These are phyloP conservation scores for Geotrichum bryndzae DNA, from an alignment of 1,139 yeast species.

Conservation along the genomic window DNA sequence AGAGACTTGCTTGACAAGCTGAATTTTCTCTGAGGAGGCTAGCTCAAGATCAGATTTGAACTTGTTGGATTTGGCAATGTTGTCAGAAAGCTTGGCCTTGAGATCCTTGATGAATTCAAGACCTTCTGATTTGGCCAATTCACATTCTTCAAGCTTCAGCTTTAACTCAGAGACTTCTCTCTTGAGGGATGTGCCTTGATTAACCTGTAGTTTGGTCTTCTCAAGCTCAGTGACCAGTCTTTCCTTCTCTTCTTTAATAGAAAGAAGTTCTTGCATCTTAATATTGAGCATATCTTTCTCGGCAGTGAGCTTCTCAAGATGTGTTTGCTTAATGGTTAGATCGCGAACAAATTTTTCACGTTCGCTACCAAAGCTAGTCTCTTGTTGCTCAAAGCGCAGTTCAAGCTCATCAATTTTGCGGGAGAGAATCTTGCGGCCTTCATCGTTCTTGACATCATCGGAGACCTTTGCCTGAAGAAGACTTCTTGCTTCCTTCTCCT, in stretches of 20 bases:
- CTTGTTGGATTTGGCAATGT: constrained; percentile 16
- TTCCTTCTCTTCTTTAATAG: constrained; percentile 22
- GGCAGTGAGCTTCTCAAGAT: constrained; percentile 23
- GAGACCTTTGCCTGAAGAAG: constrained; percentile 30
- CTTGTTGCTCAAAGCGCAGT: constrained; percentile 26
- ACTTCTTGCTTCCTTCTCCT: constrained; percentile 26
- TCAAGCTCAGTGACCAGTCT: constrained; percentile 25
- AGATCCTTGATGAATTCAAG: constrained; percentile 14
- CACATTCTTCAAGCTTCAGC: constrained; percentile 38
- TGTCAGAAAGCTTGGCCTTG: constrained; percentile 15
- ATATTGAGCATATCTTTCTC: constrained; percentile 23
- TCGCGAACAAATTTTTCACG: constrained; percentile 25
- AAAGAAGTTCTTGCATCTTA: constrained; percentile 17
- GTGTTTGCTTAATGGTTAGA: constrained; percentile 25
- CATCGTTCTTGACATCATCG: constrained; percentile 20
- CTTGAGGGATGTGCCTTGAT: constrained; percentile 21
- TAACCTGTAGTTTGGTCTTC: constrained; percentile 23
- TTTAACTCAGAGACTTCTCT: constrained; percentile 35
- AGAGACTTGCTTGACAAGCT: constrained; percentile 20
- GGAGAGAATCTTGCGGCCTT: constrained; percentile 25
- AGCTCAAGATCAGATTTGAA: constrained; percentile 15
- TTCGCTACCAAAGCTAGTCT: constrained; percentile 26
- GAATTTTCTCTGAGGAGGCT: constrained; percentile 11
- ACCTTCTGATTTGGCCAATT: constrained; percentile 10
- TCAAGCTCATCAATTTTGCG: constrained; percentile 25